Conservation (phyloP, 2,329 filamentous ascomycete genomes). For the Aspergillus piperis region DNA sequence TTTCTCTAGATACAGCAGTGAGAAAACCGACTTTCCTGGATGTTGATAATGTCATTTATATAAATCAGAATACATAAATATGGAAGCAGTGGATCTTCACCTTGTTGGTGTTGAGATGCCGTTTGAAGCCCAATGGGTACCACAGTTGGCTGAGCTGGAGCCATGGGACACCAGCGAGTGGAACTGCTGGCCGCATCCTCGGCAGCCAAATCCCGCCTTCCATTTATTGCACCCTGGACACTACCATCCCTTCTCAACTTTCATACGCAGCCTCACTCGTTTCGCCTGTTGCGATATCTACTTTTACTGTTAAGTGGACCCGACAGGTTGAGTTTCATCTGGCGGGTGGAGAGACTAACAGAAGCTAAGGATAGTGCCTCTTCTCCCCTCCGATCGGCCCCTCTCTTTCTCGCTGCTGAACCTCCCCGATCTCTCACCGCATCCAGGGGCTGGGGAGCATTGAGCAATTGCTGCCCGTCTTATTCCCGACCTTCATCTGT, state of each 20-base stretch:
- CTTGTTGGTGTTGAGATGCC: no score
- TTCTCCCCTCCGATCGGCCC: not conserved
- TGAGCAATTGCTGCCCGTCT: slow-evolving; percentile 6
- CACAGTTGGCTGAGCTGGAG: not conserved
- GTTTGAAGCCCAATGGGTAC: not conserved
- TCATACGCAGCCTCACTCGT: not conserved
- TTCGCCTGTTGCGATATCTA: not conserved
- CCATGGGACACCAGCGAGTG: not conserved
- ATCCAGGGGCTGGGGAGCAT: slow-evolving; percentile 5
- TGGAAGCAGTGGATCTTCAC: no score
- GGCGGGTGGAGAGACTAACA: not conserved
- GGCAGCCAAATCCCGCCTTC: not conserved
- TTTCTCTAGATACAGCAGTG: no score
- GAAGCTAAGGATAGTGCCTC: not conserved
- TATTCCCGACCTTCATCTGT: not conserved
- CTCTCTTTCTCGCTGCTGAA: not conserved
- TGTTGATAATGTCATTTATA: no score
- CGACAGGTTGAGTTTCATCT: not conserved
- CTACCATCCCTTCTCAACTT: not conserved
- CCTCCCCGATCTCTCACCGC: not conserved
- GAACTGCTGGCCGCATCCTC: not conserved
- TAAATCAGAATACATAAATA: no score
- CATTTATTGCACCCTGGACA: not conserved
- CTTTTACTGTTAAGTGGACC: not conserved
- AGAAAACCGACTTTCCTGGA: no score